Evolutionary conservation across 1,284 basidiomycete species (phyloP), one percentile per base, ranked within the genome.

Genomic region (Exobasidium rhododendri): DNA sequence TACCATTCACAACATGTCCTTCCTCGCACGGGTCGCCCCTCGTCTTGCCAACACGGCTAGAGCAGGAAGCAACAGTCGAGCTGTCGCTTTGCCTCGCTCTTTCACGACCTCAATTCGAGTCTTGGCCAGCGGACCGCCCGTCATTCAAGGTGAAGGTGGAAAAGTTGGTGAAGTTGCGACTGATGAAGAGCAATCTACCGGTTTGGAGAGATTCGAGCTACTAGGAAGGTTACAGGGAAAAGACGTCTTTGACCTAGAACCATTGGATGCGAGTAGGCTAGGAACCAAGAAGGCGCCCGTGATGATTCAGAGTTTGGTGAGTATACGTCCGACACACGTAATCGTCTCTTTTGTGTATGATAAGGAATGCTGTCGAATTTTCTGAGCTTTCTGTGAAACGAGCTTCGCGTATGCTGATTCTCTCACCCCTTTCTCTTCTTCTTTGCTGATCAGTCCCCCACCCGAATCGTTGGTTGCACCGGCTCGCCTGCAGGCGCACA

Each of bases 171-270:
- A 87, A 66, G 86, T 92, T 66, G 87, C 92, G 63, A 90, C 89
- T 66, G 89, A 92, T 82, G 85, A 89, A 78, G 85, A 90, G 73
- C 94, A 98, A 83, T 86, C 94, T 30, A 98, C 94, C 70, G 94
- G 94, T 87, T 85, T 97, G 65, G 94, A 97, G 83, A 91, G 94
- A 82, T 87, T 94, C 80, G 91, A 98, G 83, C 84, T 96, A 56
- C 83, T 97, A 64, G 91, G 90, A 77, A 88, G 90, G 71, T 84
- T 93, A 77, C 87, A 93, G 82, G 94, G 93, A 62, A 83, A 92
- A 57, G 88, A 92, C 51, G 87, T 94, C 60, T 98, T 97, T 84
- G 93, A 97, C 82, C 85, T 89, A 81, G 85, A 86, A 69, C 90
- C 93, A 51, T 85, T 97, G 67, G 88, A 92, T 79, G 84, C 92